A percentile compares a stretch with the other conserved stretches of the same genome.
Conservation (phyloP, 345 rosid genomes). For the Salix brachista region DNA sequence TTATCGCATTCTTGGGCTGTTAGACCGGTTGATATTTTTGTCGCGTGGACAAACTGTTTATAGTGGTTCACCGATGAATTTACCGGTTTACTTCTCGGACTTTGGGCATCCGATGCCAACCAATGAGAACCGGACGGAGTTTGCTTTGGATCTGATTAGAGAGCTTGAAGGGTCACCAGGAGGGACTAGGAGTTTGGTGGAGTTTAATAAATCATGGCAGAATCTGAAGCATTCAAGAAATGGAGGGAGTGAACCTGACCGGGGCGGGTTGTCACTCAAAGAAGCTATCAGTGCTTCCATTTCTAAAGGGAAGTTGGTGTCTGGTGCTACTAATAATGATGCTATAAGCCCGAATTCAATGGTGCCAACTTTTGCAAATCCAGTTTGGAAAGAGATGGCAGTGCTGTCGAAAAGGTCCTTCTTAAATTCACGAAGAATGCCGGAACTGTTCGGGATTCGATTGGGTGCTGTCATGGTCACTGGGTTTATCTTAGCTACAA, state of each 20-base stretch:
- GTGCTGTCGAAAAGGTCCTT: conserved; percentile 68
- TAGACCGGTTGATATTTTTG: conserved; percentile 69
- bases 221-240: conserved; percentile 44
- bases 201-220: conserved; percentile 78
- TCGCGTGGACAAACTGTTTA: conserved; percentile 93
- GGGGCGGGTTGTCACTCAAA: conserved; percentile 53
- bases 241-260: conserved; percentile 22
- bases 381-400: conserved; percentile 74
- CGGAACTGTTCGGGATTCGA: conserved; percentile 73
- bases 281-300: conserved; percentile 93
- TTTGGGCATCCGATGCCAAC: conserved; percentile 91
- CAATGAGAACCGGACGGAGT: conserved; percentile 80
- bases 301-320: conserved; percentile 77
- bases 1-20: conserved; percentile 68
- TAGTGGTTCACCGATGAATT: conserved; percentile 68
- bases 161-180: conserved; percentile 88
- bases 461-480: conserved; percentile 76
- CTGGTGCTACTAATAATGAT: conserved; percentile 49
- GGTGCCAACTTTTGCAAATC: conserved; percentile 83
- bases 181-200: conserved; percentile 71
- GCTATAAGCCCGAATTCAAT: conserved; percentile 33
- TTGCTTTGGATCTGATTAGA: conserved; percentile 72
- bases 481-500: conserved; percentile 85
- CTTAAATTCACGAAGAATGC: conserved; percentile 61
- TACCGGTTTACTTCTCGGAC: conserved; percentile 61